Base-by-base conservation (phyloP, 441 rosid species). In the Corymbia calophylla region DNA sequence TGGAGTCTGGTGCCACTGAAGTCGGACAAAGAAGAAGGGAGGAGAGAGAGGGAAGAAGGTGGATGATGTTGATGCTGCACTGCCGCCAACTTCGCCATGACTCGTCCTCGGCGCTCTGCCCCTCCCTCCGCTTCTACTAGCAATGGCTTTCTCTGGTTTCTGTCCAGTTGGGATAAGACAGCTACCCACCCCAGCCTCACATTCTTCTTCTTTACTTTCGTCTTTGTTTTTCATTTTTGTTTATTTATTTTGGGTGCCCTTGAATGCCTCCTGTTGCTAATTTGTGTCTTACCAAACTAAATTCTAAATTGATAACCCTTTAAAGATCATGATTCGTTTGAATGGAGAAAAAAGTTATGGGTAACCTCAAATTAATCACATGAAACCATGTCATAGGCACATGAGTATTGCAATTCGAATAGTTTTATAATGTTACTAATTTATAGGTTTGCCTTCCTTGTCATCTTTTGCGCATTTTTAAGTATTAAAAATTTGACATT, bases 1-100 rank as follows among this genome's bases (percentile, higher is more conserved):
- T 92, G 95, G 92, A 97, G 96, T 89, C 95, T 95, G 89, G 97
- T 93, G 93, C 99, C 99, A 94, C 93, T 96, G 92, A 96, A 98
- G 91, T 98, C 97, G 89, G 97, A 96, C 23, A 96, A 94, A 91
- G 97, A 97, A 88, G 99, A 96, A 88, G 95, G 92, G 88, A 95
- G 95, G 88, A 94, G 93, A 86, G 97, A 95, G 86, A 97, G 91
- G 91, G 97, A 94, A 88, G 87, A 54, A 86, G 84, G 51, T 0
- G 97, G 98, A 90, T 92, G 95, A 90, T 92, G 92, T 88, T 94
- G 95, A 87, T 94, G 98, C 94, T 96, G 99, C 92, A 93, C 62
- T 91, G 94, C 94, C 93, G 93, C 95, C 95, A 95, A 82, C 93
- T 92, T 95, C 77, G 98, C 96, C 98, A 96, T 97, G 89, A 77